Percentiles rank a stretch among this genome's conserved stretches.
Evolutionary conservation across 169 alveolate species (phyloP).

Genomic region (Theileria sp.): DNA sequence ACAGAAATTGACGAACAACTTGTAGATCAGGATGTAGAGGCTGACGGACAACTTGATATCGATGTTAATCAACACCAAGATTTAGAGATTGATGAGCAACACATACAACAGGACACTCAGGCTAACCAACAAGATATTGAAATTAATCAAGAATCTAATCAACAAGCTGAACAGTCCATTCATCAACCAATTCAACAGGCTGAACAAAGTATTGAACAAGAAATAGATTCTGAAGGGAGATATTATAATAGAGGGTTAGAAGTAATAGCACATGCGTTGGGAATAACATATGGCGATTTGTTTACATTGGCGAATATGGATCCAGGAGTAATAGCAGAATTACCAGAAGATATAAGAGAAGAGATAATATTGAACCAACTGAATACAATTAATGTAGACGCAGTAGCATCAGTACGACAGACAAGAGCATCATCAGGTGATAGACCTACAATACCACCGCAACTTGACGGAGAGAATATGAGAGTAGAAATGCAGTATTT

Average conservation of each 20-base stretch:
- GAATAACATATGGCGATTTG: constrained; percentile 39
- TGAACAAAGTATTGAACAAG: background rate
- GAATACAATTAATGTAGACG: constrained; percentile 35
- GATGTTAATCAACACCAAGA: constrained; percentile 40
- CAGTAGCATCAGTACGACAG: constrained; percentile 29
- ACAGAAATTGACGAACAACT: constrained; percentile 49
- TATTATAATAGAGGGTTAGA: constrained; percentile 32
- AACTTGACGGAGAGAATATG: background rate
- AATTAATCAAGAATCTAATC: background rate
- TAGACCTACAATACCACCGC: background rate
- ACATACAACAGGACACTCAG: constrained; percentile 35
- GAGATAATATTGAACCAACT: constrained; percentile 61
- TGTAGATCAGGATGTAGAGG: constrained; percentile 37
- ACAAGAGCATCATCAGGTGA: background rate
- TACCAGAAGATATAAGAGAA: constrained; percentile 59
- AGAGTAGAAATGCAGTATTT: constrained; percentile 23
- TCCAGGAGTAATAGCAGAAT: constrained; percentile 55
- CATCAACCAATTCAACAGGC: constrained; percentile 1
- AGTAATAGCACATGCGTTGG: constrained; percentile 38
- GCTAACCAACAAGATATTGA: no score
- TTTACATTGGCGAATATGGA: constrained; percentile 56
- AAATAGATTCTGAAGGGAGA: constrained; percentile 6
- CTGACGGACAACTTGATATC: constrained; percentile 20
- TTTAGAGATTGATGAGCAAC: constrained; percentile 35
- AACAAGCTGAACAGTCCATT: constrained; percentile 20